Conservation (phyloP, 257 asterid genomes). For the Nicotiana noctiflora region DNA sequence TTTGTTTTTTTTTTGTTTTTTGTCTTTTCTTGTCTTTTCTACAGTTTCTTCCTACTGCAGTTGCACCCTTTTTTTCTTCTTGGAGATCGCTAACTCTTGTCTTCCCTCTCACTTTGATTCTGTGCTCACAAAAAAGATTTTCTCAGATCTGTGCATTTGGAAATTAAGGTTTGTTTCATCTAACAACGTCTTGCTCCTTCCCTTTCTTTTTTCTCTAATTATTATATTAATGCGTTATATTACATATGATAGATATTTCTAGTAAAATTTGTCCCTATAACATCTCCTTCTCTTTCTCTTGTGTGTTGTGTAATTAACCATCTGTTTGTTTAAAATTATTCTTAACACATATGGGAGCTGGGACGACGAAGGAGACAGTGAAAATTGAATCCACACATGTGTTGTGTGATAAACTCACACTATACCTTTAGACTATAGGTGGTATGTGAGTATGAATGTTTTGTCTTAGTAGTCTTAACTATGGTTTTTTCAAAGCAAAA, state of each 20-base stretch:
- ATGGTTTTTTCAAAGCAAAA: neutral
- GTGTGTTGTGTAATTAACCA: neutral
- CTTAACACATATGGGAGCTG: neutral
- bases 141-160: neutral
- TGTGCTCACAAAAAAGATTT: neutral
- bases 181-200: neutral
- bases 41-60: neutral
- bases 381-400: neutral
- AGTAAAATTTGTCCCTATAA: neutral
- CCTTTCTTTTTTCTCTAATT: neutral
- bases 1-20: constrained; percentile 16
- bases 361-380: neutral
- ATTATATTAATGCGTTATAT: neutral
- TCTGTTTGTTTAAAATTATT: neutral
- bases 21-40: neutral
- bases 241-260: neutral
- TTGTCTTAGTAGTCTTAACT: neutral
- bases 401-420: neutral
- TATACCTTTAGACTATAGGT: neutral
- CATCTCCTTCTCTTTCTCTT: neutral
- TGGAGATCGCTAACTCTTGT: neutral
- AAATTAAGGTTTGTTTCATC: neutral
- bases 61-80: neutral
- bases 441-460: too few species aligned
- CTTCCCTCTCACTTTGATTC: neutral